Base-by-base conservation (phyloP, 1,284 basidiomycete species). In the Vanrija humicola region DNA sequence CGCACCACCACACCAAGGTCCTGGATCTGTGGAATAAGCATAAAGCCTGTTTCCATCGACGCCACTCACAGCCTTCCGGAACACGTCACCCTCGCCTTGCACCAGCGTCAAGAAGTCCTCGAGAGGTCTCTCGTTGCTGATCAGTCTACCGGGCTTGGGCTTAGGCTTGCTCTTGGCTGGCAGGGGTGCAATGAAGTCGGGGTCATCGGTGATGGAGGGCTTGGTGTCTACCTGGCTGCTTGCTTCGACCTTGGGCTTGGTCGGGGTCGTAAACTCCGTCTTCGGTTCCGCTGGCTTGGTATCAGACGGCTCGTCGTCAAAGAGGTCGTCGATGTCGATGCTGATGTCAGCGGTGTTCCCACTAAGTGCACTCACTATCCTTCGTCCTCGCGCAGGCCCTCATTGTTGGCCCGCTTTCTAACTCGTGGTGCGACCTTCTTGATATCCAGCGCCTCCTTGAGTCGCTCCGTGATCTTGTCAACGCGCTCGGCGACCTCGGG, bases 21-120 rank as follows among this genome's bases (percentile, higher is more conserved):
- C 65, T 87, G 66, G 18, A 77, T 73, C 61, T 67, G 26, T 12
- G 0, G 16, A 5, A 40, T 45, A 16, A 48, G 40, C 28, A 26
- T 19, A 6, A 2, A 5, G 21, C 21, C 21, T 23, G 21, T 3
- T n/a, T n/a, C 14, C 1, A 38, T 2, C 16, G 1, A 3, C 5
- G 9, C 21, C 6, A 58, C 62, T 83, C 10, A 90, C 86, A 0
- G 88, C 88, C 73, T 93, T 90, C 23, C 81, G 83, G 47, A 91
- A 88, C 16, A 90, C 76, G 69, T 90, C 89, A 0, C 88, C 88
- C 48, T 82, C 79, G 12, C 69, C 70, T 42, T 80, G 79, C 18
- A 88, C 76, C 64, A 89, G 86, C 62, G 80, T 78, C 59, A 78
- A 78, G 75, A 93, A 93, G 75, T 94, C 90, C 48, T 78, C 79